Percentiles rank a stretch among this genome's conserved stretches.
These are phyloP conservation scores for Fusarium robinianum DNA, from an alignment of 2,329 filamentous ascomycete species.

Conservation along the genomic window DNA sequence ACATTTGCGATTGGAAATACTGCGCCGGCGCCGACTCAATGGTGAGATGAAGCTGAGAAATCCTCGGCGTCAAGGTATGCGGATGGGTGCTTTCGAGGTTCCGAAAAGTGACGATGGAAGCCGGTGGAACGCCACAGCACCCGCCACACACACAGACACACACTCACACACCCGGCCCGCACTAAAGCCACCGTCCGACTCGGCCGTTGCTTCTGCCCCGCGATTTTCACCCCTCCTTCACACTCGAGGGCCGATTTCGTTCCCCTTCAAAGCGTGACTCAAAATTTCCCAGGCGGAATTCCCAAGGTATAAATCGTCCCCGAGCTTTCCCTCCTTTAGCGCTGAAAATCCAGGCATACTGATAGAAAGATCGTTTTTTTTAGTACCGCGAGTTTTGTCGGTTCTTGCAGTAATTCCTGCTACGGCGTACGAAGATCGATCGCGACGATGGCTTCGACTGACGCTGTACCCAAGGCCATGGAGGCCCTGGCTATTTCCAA, in stretches of 20 bases:
- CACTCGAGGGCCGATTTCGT: constrained; percentile 22
- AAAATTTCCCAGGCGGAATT: constrained; percentile 38
- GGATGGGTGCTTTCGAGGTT: constrained; percentile 13
- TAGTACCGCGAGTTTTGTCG: constrained; percentile 28
- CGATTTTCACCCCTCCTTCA: constrained; percentile 45
- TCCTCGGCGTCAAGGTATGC: constrained; percentile 10
- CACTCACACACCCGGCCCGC: constrained; percentile 25
- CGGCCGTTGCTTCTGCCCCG: constrained; percentile 38
- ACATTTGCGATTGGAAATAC: constrained; percentile 36
- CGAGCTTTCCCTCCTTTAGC: too few species aligned
- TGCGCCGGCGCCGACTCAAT: constrained; percentile 14
- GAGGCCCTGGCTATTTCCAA: constrained; percentile 59
- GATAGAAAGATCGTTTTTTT: constrained; percentile 4
- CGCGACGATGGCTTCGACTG: constrained; percentile 49
- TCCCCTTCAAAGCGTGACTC: constrained; percentile 38
- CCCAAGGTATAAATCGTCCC: constrained; percentile 27
- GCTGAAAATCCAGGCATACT: constrained; percentile 5
- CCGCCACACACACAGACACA: too few species aligned
- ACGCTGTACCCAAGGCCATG: constrained; percentile 52
- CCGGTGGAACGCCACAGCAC: constrained; percentile 30
- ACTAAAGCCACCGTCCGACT: constrained; percentile 26
- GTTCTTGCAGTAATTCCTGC: constrained; percentile 22
- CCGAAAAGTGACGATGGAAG: constrained; percentile 15
- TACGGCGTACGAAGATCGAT: constrained; percentile 35
- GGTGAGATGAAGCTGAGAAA: constrained; percentile 11